Percentiles rank a stretch among this genome's conserved stretches.
Conservation (phyloP, 345 rosid genomes). For the Boechera divaricarpa region DNA sequence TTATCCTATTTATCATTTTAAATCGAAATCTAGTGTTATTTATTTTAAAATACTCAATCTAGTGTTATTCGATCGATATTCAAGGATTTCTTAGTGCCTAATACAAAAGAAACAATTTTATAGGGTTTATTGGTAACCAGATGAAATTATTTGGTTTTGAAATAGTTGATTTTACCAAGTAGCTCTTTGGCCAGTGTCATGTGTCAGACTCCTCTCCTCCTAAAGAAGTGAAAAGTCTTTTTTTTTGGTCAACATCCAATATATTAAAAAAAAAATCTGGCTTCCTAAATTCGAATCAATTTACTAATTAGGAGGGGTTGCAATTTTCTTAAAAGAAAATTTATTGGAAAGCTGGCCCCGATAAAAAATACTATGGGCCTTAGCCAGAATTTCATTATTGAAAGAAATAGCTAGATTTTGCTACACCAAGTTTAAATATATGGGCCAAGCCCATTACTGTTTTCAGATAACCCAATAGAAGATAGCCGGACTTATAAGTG, state of each 20-base stretch:
- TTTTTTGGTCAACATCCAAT: too few relatives aligned
- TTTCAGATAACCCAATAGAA: neutral
- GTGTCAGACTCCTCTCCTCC: too few relatives aligned
- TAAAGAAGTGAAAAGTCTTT: too few relatives aligned
- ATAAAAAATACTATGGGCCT: too few relatives aligned
- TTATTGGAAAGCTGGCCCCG: too few relatives aligned
- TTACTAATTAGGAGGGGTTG: too few relatives aligned
- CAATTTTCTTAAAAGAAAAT: too few relatives aligned
- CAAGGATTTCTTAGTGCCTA: neutral
- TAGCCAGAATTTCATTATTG: too few relatives aligned
- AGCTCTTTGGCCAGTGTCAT: too few relatives aligned
- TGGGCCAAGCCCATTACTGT: constrained; percentile 3
- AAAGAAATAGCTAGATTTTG: neutral
- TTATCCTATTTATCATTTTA: neutral
- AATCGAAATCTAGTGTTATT: neutral
- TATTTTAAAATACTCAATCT: neutral
- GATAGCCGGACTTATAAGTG: neutral
- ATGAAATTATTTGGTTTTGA: neutral
- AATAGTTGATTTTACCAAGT: neutral
- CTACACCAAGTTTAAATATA: neutral
- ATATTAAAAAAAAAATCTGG: too few relatives aligned
- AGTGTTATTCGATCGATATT: neutral
- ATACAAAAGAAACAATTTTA: neutral
- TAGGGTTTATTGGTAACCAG: neutral
- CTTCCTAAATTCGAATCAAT: too few relatives aligned